Base-by-base conservation (phyloP, 306 rosid species). In the Vigna nakashimae region DNA sequence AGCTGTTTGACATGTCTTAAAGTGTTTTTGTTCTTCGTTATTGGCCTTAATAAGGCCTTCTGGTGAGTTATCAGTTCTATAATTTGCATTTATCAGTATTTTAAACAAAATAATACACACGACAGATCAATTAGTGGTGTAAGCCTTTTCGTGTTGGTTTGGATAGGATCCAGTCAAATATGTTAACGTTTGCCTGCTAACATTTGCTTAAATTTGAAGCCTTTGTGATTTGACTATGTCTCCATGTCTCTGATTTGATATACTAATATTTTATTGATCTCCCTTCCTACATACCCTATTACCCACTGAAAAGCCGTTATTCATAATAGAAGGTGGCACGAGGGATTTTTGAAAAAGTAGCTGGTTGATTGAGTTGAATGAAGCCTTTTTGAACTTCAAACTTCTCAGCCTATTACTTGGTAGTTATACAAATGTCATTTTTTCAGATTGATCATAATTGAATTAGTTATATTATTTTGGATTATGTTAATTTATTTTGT, bases 101-200 rank as follows among this genome's bases (percentile, higher is more conserved):
- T 79, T 51, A 73, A 57, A 79, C 86, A 24, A 79, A 66, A 52
- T 68, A 78, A 82, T 80, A 78, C 76, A 51, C 60, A 11, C 40
- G 4, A 46, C 56, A 28, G 62, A 71, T 51, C 42, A 28, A 32
- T 57, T 42, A 38, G 51, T 49, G 77, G 43, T 55, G 64, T 65
- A 40, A 53, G 22, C 56, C 20, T 75, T 56, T 20, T 50, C 30
- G 4, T 65, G 14, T 52, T 30, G 11, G 49, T 30, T 58, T 38
- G 15, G 55, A 14, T 62, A 26, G 28, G 58, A 34, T 36, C 45
- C 71, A 46, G 24, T 75, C 38, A 9, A 11, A 57, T 57, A 70
- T 53, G 67, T 40, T 53, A 15, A 66, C 55, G 79, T 20, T 51
- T 60, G 77, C 49, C 65, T 64, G 69, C 34, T 55, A 52, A 40